A percentile compares a stretch with the other conserved stretches of the same genome.
These are phyloP conservation scores for Exophiala lecanii-corni DNA, from an alignment of 2,329 filamentous ascomycete genomes.

Conservation along the genomic window DNA sequence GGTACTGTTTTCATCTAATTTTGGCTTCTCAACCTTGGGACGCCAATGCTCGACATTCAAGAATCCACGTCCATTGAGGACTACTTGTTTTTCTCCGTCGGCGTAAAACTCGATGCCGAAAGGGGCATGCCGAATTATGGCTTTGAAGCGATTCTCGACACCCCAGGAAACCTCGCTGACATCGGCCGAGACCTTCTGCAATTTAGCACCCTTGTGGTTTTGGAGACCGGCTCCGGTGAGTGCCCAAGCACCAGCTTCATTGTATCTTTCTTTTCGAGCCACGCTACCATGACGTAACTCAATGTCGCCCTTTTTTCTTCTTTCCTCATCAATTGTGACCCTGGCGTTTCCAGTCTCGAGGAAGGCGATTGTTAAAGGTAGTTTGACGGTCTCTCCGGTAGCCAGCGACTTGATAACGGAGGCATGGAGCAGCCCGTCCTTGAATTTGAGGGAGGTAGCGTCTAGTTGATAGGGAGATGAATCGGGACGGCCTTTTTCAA, in stretches of 20 bases:
- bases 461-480: conserved; percentile 74
- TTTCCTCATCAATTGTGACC: conserved; percentile 87
- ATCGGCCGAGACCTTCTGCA: conserved; percentile 53
- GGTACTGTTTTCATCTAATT: conserved; percentile 39
- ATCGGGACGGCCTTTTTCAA: conserved; percentile 63
- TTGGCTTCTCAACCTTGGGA: conserved; percentile 65
- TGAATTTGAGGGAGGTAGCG: conserved; percentile 67
- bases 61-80: conserved; percentile 82
- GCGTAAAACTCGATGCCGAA: conserved; percentile 83
- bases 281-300: conserved; percentile 79
- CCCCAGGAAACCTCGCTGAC: conserved; percentile 73
- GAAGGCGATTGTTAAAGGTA: conserved; percentile 83
- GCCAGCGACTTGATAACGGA: conserved; percentile 75
- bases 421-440: conserved; percentile 73
- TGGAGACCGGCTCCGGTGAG: conserved; percentile 72
- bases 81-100: conserved; percentile 75
- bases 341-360: conserved; percentile 84
- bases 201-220: conserved; percentile 65
- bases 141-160: conserved; percentile 69
- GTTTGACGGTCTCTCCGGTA: conserved; percentile 63
- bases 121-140: conserved; percentile 75
- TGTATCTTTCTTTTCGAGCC: conserved; percentile 86
- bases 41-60: conserved; percentile 96
- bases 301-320: conserved; percentile 81
- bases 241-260: conserved; percentile 81